Percentiles rank a stretch among this genome's conserved stretches.
Conservation (phyloP, 1,139 yeast species). For the Hyphopichia khmerensis region DNA sequence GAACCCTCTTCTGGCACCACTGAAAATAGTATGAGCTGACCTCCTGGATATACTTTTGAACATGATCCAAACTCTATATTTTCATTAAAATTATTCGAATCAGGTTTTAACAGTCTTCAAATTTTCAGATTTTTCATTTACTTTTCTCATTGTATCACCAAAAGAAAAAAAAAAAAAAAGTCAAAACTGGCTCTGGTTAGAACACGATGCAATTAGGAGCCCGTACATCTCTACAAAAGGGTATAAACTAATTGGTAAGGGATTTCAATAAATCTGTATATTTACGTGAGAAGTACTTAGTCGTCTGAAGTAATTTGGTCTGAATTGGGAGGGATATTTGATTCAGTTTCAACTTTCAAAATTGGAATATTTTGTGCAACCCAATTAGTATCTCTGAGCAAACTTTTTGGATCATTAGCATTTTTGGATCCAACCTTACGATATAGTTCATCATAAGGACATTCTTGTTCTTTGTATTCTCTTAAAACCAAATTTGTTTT, state of each 20-base stretch:
- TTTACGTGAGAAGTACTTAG: not conserved
- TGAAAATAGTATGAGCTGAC: not conserved
- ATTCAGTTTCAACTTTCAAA: conserved; percentile 7
- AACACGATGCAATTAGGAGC: not conserved
- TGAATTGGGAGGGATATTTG: not conserved
- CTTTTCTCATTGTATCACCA: not conserved
- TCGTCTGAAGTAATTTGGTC: not conserved
- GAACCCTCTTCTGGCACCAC: conserved; percentile 30
- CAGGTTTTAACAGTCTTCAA: not conserved
- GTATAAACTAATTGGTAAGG: not conserved
- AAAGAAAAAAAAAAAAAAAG: not conserved
- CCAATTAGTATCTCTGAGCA: conserved; percentile 82
- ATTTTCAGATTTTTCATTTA: not conserved
- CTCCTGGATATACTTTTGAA: conserved; percentile 1
- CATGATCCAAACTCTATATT: not conserved
- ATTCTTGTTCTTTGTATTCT: conserved; percentile 78
- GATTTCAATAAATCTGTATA: not conserved
- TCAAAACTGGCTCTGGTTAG: not conserved
- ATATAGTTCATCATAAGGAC: conserved; percentile 57
- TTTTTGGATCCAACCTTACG: conserved; percentile 33
- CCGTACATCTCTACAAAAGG: not conserved
- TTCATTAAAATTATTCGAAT: not conserved
- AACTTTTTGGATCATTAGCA: conserved; percentile 68
- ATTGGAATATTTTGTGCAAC: conserved; percentile 61
- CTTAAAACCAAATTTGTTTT: conserved; percentile 62